phyloP scores from a whole-genome alignment of 495 filamentous ascomycete genomes.

The Penicillium samsonianum region DNA sequence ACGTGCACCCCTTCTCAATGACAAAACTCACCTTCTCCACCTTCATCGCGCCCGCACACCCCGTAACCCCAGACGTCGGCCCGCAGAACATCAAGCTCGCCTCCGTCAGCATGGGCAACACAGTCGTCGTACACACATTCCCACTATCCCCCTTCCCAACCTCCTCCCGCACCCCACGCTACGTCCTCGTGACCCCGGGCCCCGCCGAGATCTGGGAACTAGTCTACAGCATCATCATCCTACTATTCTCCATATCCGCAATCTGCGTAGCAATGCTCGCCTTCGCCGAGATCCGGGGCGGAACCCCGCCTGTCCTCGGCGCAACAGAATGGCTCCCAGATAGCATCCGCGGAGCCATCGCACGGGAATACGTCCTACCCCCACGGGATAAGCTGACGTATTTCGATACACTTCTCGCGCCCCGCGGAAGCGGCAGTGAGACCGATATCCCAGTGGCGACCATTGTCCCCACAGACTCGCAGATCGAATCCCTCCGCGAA shows the following conservation, averaged over 20 bases:
- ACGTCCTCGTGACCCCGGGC: conserved; percentile 63
- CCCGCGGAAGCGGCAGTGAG: background rate
- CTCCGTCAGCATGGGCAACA: conserved; percentile 82
- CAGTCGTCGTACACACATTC: conserved; percentile 80
- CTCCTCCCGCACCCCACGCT: conserved; percentile 57
- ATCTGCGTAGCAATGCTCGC: conserved; percentile 64
- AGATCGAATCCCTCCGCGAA: conserved; percentile 24
- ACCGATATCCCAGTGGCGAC: background rate
- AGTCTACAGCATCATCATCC: conserved; percentile 48
- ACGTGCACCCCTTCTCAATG: conserved; percentile 82
- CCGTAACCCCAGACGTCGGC: conserved; percentile 43
- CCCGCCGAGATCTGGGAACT: conserved; percentile 50
- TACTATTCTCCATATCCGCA: conserved; percentile 55
- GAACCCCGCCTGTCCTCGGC: conserved; percentile 58
- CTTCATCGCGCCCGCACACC: conserved; percentile 58
- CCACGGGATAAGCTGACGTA: conserved; percentile 21
- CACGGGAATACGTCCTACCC: conserved; percentile 22
- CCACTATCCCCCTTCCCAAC: conserved; percentile 61
- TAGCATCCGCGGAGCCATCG: conserved; percentile 33
- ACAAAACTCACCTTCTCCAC: conserved; percentile 81
- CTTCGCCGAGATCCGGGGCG: conserved; percentile 66
- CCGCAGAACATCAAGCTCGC: conserved; percentile 75
- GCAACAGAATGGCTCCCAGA: conserved; percentile 47
- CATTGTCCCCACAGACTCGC: background rate
- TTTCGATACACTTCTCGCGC: conserved; percentile 19